These are phyloP conservation scores for Mycena floridula DNA, from an alignment of 768 basidiomycete species.

Conservation along the genomic window DNA sequence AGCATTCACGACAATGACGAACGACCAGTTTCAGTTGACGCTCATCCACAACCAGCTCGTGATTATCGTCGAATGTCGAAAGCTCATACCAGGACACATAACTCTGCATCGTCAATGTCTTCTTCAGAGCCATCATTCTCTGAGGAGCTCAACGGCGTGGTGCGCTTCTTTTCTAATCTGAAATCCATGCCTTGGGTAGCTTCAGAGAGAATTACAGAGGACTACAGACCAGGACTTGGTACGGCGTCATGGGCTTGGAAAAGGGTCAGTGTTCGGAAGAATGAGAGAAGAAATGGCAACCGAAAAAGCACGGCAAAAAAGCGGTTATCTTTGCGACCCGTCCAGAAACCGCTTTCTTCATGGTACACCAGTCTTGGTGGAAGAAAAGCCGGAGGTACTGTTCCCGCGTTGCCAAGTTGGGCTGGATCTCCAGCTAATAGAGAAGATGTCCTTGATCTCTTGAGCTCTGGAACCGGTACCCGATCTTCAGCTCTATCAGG, in stretches of 20 bases:
- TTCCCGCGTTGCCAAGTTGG: background rate
- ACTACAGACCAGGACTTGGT: constrained; percentile 6
- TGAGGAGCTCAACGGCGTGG: constrained; percentile 8
- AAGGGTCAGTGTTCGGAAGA: background rate
- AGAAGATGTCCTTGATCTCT: background rate
- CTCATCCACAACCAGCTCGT: constrained; percentile 9
- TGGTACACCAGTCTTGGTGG: background rate
- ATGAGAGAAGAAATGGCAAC: background rate
- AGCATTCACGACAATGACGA: constrained; percentile 5
- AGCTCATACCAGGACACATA: constrained; percentile 2
- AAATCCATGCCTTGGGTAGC: constrained; percentile 13
- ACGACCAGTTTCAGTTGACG: constrained; percentile 10
- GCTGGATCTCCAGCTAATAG: background rate
- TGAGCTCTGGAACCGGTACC: background rate
- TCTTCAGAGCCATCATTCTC: constrained; percentile 11
- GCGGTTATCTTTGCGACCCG: constrained; percentile 1
- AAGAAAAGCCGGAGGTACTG: background rate
- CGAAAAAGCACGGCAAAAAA: background rate
- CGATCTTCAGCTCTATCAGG: background rate
- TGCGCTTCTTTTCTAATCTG: constrained; percentile 11
- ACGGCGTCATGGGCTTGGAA: background rate
- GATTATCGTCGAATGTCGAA: constrained; percentile 16
- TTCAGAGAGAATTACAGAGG: constrained; percentile 9
- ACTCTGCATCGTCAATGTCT: constrained; percentile 7
- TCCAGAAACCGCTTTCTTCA: background rate